These are phyloP conservation scores for Cyberlindnera meyerae DNA, from an alignment of 805 yeast genomes.

Conservation along the genomic window DNA sequence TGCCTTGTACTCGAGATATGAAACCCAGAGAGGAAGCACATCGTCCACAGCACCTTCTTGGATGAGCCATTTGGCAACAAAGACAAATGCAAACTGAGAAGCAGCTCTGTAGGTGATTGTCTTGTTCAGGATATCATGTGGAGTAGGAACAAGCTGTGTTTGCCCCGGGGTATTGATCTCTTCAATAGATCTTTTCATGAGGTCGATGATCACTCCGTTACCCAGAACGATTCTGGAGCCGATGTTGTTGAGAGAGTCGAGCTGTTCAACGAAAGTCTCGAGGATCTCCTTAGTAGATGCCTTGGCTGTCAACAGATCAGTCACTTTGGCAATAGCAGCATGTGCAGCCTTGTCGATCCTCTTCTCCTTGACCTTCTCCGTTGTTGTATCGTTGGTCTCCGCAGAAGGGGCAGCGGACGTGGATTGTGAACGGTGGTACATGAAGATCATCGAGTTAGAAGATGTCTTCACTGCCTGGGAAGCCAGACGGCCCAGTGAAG, in stretches of 20 bases:
- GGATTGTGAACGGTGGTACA: not conserved
- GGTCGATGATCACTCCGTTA: not conserved
- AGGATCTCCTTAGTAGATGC: slow-evolving; percentile 6
- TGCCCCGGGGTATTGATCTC: slow-evolving; percentile 16
- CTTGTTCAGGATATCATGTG: slow-evolving; percentile 20
- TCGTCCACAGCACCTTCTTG: slow-evolving; percentile 12
- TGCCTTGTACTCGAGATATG: slow-evolving; percentile 18
- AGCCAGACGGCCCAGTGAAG: slow-evolving; percentile 2
- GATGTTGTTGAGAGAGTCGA: slow-evolving; percentile 1
- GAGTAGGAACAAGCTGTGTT: slow-evolving; percentile 15
- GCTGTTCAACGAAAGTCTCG: slow-evolving; percentile 2
- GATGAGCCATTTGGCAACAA: slow-evolving; percentile 13
- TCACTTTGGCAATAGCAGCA: slow-evolving; percentile 3
- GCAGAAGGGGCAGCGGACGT: not conserved
- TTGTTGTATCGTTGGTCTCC: not conserved
- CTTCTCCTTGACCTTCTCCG: not conserved
- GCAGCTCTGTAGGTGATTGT: slow-evolving; percentile 14
- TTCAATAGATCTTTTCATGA: slow-evolving; percentile 14
- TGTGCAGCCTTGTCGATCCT: slow-evolving; percentile 1
- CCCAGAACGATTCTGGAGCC: slow-evolving; percentile 1
- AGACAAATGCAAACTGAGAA: slow-evolving; percentile 11
- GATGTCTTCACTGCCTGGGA: not conserved
- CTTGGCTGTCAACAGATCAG: slow-evolving; percentile 1
- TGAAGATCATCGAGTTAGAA: not conserved
- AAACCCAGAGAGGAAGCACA: slow-evolving; percentile 22